phyloP scores from a whole-genome alignment of 2,329 filamentous ascomycete genomes.

The Stachybotrys chlorohalonatus region DNA sequence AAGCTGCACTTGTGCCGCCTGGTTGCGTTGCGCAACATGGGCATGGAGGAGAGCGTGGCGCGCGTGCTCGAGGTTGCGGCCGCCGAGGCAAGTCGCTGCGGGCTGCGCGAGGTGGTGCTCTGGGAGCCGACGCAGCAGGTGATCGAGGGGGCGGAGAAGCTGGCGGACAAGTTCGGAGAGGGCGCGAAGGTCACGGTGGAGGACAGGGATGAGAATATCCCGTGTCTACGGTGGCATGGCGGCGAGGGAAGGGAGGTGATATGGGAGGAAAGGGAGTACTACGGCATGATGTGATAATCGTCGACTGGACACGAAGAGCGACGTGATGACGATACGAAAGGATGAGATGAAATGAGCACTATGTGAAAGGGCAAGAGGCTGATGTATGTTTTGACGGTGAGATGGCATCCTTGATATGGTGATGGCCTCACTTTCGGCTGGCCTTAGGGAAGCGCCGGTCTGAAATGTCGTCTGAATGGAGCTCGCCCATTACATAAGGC shows the following conservation, averaged over 20 bases:
- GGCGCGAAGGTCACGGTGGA: conserved; percentile 17
- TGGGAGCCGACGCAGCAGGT: conserved; percentile 26
- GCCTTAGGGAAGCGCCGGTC: too few relatives aligned
- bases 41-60: conserved; percentile 14
- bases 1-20: conserved; percentile 10
- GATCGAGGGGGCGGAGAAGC: conserved; percentile 14
- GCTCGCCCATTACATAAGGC: not conserved
- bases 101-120: conserved; percentile 21
- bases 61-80: conserved; percentile 22
- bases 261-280: conserved; percentile 22
- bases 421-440: too few relatives aligned
- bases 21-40: conserved; percentile 7
- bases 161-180: conserved; percentile 22
- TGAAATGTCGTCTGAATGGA: too few relatives aligned
- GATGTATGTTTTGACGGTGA: too few relatives aligned
- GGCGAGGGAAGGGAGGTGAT: conserved; percentile 8
- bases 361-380: too few relatives aligned
- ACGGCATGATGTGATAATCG: conserved; percentile 3
- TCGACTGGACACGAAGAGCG: too few relatives aligned
- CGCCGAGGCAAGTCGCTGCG: conserved; percentile 20
- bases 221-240: conserved; percentile 25
- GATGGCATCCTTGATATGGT: too few relatives aligned
- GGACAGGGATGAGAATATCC: conserved; percentile 20
- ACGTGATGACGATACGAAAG: too few relatives aligned
- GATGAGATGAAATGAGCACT: too few relatives aligned